phyloP scores from a whole-genome alignment of 2,329 filamentous ascomycete genomes.

The Diplocarpon mali region DNA sequence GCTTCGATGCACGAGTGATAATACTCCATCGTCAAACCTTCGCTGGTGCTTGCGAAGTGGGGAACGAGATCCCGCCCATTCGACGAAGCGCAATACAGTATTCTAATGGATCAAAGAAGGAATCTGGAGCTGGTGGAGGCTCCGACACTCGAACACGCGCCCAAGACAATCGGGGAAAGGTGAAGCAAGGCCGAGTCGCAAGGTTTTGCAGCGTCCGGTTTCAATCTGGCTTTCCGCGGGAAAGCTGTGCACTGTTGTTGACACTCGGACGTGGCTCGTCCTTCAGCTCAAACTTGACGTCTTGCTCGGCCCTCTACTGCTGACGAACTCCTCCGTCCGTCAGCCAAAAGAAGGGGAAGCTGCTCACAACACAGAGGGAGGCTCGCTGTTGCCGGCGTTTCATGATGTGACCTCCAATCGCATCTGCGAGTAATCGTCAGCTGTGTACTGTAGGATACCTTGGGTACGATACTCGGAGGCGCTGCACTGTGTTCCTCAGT shows the following conservation, averaged over 20 bases:
- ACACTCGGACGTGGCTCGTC: neutral
- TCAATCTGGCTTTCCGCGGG: neutral
- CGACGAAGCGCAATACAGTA: too few relatives aligned
- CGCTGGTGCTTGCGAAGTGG: neutral
- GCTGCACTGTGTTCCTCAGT: neutral
- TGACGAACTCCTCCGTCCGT: neutral
- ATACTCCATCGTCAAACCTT: neutral
- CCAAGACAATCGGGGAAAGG: too few relatives aligned
- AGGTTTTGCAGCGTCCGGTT: neutral
- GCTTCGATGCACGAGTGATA: too few relatives aligned
- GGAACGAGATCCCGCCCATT: neutral
- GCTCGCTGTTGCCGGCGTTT: neutral
- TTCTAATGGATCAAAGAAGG: too few relatives aligned
- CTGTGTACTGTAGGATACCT: neutral
- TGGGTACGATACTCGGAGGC: too few relatives aligned
- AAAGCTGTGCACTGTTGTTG: neutral
- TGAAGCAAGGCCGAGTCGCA: neutral
- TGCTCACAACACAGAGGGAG: neutral
- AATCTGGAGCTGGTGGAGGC: too few relatives aligned
- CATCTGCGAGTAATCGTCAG: neutral
- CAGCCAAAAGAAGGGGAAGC: neutral
- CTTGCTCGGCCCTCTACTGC: neutral
- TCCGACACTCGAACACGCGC: too few relatives aligned
- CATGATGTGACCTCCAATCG: slow-evolving; percentile 1
- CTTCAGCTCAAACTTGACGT: neutral